Base-by-base conservation (phyloP, 2,329 filamentous ascomycete species). In the Stachybotrys chartarum region DNA sequence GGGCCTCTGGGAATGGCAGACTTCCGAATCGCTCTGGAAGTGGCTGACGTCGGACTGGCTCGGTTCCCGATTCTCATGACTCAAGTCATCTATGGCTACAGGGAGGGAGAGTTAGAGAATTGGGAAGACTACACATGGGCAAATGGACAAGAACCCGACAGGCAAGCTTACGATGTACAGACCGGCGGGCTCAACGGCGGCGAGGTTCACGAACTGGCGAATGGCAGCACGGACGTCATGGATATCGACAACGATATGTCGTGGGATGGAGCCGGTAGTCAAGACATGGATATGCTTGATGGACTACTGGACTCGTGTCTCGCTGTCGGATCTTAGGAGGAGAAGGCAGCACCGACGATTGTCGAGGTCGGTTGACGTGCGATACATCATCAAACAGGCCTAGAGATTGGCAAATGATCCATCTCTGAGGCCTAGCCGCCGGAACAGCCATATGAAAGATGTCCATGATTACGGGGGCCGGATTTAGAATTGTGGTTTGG, bases 1-100 rank as follows among this genome's bases (percentile, higher is more conserved):
- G 82, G 85, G 6, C 84, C 89, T 1, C 72, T 97, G 1, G 85
- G 85, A 14, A 87, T 93, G 73, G 84, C 86, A 17, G 93, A 97
- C 68, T 71, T 97, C 51, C 81, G 88, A 44, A 75, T 96, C 3
- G 85, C 90, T 1, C 70, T 96, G 16, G 83, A 88, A 57, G 80
- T 96, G 60, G 85, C 87, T 12, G 89, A 94, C 54, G 83, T 82
- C 30, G 86, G 89, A 57, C 78, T 96, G 59, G 84, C 85, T 10
- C 85, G 90, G 57, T 92, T 94, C 73, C 90, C 90, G 0, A 78
- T 90, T 30, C 76, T 96, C 44, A 81, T 84, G 31, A 85, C 88
- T 47, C 80, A 84, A 54, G 83, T 96, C 50, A 75, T 86, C 63
- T 82, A 85, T 58, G 81, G 81, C 6, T 91, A 89, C 64, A 79